Evolutionary conservation across 2,329 filamentous ascomycete genomes (phyloP).

Genomic region (Botrytis galanthina): DNA sequence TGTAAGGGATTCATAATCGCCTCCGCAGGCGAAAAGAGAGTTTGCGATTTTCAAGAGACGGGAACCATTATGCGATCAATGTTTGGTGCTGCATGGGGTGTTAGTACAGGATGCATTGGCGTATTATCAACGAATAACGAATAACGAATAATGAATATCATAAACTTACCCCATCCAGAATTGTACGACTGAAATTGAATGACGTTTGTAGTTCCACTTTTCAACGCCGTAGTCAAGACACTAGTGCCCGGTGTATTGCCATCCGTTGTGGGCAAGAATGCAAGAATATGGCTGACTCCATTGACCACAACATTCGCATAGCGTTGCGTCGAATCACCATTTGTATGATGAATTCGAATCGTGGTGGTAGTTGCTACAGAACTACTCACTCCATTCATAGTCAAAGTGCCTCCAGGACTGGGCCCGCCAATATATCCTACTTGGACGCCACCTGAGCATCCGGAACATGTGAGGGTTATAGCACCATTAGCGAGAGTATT

Average conservation of each 20-base stretch:
- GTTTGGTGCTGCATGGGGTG: slow-evolving; percentile 45
- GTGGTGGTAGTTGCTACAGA: slow-evolving; percentile 48
- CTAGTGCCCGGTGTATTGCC: slow-evolving; percentile 47
- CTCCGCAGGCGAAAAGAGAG: background rate
- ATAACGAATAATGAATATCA: background rate
- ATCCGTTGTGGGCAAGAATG: slow-evolving; percentile 52
- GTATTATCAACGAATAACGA: background rate
- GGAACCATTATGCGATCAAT: slow-evolving; percentile 56
- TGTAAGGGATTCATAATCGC: background rate
- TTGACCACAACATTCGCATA: slow-evolving; percentile 57
- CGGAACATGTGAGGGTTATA: slow-evolving; percentile 46
- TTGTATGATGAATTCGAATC: slow-evolving; percentile 54
- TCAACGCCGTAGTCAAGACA: slow-evolving; percentile 48
- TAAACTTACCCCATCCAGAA: slow-evolving; percentile 42
- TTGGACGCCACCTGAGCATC: slow-evolving; percentile 49
- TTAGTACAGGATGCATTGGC: slow-evolving; percentile 19
- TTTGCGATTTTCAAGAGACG: slow-evolving; percentile 33
- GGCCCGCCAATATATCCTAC: slow-evolving; percentile 56
- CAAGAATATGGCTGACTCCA: slow-evolving; percentile 48
- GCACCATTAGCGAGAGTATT: slow-evolving; percentile 47
- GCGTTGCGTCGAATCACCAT: slow-evolving; percentile 53
- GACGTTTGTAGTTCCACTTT: slow-evolving; percentile 47
- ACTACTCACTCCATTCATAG: slow-evolving; percentile 48
- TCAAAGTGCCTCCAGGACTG: slow-evolving; percentile 45
- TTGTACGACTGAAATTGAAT: slow-evolving; percentile 47